Evolutionary conservation across 2,329 filamentous ascomycete species (phyloP), one percentile per base, ranked within the genome.

Genomic region (Zarea fungicola): DNA sequence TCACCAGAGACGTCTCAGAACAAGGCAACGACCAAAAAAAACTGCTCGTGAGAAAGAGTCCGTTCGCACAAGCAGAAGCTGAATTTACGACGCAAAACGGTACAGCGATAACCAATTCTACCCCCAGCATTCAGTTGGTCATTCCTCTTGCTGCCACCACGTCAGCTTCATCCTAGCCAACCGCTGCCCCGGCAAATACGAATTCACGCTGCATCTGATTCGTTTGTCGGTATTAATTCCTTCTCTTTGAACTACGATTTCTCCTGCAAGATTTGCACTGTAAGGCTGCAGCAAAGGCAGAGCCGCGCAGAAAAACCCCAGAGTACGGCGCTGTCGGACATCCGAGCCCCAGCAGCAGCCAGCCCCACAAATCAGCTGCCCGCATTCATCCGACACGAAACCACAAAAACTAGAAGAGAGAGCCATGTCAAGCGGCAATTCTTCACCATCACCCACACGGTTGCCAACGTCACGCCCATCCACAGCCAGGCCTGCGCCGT

Each of bases 391-490:
- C 35, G 40, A 43, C 48, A n/a, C 46, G 21, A 49, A 42, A 35
- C 37, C n/a, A 39, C 21, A 34, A 36, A 36, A 9, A 42, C 35
- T 31, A 53, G 13, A 42, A 54, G 6, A 37, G 11, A 31, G 13
- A 37, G 41, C 51, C 58, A 42, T 55, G 47, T 32, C 56, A 40
- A 50, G 59, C 48, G 45, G 51, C n/a, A 47, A 55, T 51, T 51
- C 53, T 22, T 49, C 57, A 50, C 50, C 55, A 28, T 52, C 53
- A 48, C 58, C 49, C 53, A 62, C 57, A 50, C 60, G 47, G 54
- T 29, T 52, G 42, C 55, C 47, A 53, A 56, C 42, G 22, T 47
- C 42, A 22, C 49, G 43, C n/a, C 50, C 43, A 19, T 31, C 49
- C 10, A 42, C 37, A 18, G 21, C 49, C 21, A 29, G 42, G 32